phyloP scores from a whole-genome alignment of 305 asterid genomes.

The Solanum aculeatissimum region DNA sequence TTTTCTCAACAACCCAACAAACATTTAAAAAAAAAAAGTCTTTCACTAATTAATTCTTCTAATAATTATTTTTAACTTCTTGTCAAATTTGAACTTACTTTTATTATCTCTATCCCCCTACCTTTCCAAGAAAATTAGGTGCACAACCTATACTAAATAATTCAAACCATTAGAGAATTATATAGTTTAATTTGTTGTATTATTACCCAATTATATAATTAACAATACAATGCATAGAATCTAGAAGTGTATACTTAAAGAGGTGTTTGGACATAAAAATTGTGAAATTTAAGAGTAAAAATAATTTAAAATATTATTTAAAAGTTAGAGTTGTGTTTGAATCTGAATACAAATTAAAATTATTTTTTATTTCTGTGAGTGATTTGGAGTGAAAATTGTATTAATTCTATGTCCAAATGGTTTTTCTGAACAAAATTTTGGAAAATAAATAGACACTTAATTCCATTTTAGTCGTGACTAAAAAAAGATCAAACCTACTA shows the following conservation, averaged over 20 bases:
- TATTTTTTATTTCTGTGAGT: neutral
- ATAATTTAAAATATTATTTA: too few species aligned
- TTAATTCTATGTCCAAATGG: neutral
- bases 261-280: neutral
- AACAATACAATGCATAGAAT: neutral
- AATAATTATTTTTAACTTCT: neutral
- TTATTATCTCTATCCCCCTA: neutral
- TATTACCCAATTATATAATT: neutral
- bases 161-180: neutral
- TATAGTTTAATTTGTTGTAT: neutral
- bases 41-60: neutral
- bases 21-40: neutral
- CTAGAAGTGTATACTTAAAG: too few species aligned
- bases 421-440: neutral
- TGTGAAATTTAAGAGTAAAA: neutral
- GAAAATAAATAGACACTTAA: neutral
- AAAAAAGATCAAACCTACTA: neutral
- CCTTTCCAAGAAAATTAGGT: neutral
- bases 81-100: neutral
- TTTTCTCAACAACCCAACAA: constrained; percentile 16
- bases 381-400: neutral
- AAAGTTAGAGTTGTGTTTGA: too few species aligned
- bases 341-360: too few species aligned
- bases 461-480: neutral
- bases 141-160: neutral